Evolutionary conservation across 805 yeast species (phyloP).

Genomic region (Yamadazyma akitaensis): DNA sequence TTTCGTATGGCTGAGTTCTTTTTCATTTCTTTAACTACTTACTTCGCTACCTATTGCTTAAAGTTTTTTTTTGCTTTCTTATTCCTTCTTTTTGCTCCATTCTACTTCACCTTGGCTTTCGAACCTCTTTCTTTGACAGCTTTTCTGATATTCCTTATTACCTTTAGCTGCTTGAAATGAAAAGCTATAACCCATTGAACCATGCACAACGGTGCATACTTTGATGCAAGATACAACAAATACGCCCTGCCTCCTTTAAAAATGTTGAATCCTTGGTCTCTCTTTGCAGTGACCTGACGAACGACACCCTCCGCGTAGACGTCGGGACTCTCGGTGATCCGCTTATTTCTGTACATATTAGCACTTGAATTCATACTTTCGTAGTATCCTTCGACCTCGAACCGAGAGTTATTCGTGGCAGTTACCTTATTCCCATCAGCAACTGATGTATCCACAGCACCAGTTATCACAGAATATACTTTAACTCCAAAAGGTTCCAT

Average conservation of each 20-base stretch:
- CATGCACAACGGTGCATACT: slow-evolving; percentile 25
- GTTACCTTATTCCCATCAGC: slow-evolving; percentile 3
- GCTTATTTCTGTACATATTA: slow-evolving; percentile 20
- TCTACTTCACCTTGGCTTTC: neutral
- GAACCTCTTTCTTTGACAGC: neutral
- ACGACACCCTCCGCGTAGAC: slow-evolving; percentile 26
- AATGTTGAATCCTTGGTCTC: slow-evolving; percentile 26
- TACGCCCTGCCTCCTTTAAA: slow-evolving; percentile 25
- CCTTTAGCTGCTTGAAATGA: slow-evolving; percentile 25
- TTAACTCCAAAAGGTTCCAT: slow-evolving; percentile 18
- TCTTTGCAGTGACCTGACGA: slow-evolving; percentile 14
- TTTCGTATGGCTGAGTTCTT: too few species aligned
- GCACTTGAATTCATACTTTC: slow-evolving; percentile 19
- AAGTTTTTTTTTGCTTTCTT: too few species aligned
- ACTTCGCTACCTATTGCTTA: too few species aligned
- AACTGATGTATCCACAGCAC: slow-evolving; percentile 19
- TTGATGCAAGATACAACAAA: slow-evolving; percentile 15
- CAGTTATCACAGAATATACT: slow-evolving; percentile 18
- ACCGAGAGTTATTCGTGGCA: neutral
- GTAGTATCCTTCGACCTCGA: slow-evolving; percentile 13
- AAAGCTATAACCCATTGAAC: slow-evolving; percentile 18
- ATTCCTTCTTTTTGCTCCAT: too few species aligned
- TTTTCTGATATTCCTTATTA: slow-evolving; percentile 18
- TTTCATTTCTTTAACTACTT: too few species aligned
- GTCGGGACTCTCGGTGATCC: slow-evolving; percentile 18